Percentiles rank a stretch among this genome's conserved stretches.
phyloP scores from a whole-genome alignment of 1,284 basidiomycete species.

The Quambalaria eucalypti region DNA sequence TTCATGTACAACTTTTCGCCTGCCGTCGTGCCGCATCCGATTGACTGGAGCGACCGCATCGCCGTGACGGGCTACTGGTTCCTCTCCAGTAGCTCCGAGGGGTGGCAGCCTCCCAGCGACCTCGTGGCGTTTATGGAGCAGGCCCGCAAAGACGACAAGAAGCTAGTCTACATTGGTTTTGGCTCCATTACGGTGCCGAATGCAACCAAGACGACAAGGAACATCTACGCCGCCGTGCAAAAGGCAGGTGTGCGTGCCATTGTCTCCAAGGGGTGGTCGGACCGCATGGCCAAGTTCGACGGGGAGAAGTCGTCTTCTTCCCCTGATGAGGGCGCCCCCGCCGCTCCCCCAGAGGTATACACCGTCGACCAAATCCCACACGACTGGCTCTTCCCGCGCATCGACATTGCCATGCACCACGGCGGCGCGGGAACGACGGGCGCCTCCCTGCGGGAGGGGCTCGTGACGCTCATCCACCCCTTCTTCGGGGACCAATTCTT shows the following conservation, averaged over 20 bases:
- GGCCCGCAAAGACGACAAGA: constrained; percentile 56
- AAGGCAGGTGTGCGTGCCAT: constrained; percentile 35
- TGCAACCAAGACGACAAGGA: constrained; percentile 41
- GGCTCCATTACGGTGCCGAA: constrained; percentile 48
- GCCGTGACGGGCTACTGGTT: constrained; percentile 40
- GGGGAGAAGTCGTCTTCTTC: too few species aligned
- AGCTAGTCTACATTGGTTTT: constrained; percentile 41
- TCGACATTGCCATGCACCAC: constrained; percentile 93
- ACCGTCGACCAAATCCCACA: constrained; percentile 50
- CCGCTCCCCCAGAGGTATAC: constrained; percentile 41
- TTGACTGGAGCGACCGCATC: constrained; percentile 35
- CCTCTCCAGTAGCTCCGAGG: constrained; percentile 48
- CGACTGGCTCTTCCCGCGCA: constrained; percentile 87
- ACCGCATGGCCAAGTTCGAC: too few species aligned
- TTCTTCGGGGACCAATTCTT: constrained; percentile 80
- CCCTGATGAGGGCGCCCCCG: constrained; percentile 17
- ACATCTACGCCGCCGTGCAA: constrained; percentile 29
- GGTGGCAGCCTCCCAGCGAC: constrained; percentile 55
- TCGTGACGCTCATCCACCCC: constrained; percentile 89
- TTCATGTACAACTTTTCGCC: constrained; percentile 44
- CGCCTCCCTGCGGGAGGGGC: constrained; percentile 76
- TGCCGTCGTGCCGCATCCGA: constrained; percentile 30
- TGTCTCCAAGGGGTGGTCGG: constrained; percentile 44
- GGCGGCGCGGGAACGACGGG: constrained; percentile 95
- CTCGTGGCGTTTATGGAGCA: constrained; percentile 56